These are phyloP conservation scores for Diaporthe citriasiana DNA, from an alignment of 2,329 filamentous ascomycete species.

Conservation along the genomic window DNA sequence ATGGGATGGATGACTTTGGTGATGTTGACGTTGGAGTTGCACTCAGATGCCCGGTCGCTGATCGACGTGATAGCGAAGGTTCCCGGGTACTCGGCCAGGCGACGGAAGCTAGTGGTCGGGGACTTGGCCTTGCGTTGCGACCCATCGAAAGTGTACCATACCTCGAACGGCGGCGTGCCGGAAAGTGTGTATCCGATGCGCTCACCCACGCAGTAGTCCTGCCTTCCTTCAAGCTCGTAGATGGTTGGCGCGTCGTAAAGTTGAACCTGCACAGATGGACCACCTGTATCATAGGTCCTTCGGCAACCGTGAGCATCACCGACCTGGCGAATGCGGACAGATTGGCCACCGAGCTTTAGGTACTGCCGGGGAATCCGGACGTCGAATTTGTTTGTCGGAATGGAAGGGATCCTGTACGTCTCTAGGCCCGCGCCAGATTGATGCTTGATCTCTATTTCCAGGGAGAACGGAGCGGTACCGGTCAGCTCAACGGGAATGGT, in stretches of 20 bases:
- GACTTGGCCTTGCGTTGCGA: conserved; percentile 83
- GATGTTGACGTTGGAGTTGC: conserved; percentile 83
- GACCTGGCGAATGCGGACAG: conserved; percentile 90
- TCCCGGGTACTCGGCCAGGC: conserved; percentile 92
- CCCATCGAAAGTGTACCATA: conserved; percentile 91
- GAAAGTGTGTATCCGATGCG: conserved; percentile 92
- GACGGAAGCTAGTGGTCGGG: conserved; percentile 86
- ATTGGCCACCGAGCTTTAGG: conserved; percentile 89
- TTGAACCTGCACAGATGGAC: conserved; percentile 87
- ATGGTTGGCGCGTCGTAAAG: conserved; percentile 95
- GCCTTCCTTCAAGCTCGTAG: conserved; percentile 84
- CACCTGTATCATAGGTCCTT: conserved; percentile 78
- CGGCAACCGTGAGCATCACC: conserved; percentile 90
- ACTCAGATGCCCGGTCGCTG: conserved; percentile 89
- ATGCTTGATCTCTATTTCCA: conserved; percentile 95
- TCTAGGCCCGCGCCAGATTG: conserved; percentile 85
- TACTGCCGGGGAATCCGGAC: conserved; percentile 88
- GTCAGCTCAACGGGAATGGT: conserved; percentile 88
- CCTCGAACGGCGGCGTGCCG: conserved; percentile 91
- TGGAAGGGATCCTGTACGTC: conserved; percentile 84
- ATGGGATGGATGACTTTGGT: conserved; percentile 90
- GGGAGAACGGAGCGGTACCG: conserved; percentile 86
- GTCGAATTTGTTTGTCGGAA: conserved; percentile 80
- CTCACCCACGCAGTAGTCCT: conserved; percentile 96
- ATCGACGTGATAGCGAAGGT: conserved; percentile 89